Percentiles rank a stretch among this genome's conserved stretches.
These are phyloP conservation scores for Lactarius evosmus DNA, from an alignment of 768 basidiomycete species.

Conservation along the genomic window DNA sequence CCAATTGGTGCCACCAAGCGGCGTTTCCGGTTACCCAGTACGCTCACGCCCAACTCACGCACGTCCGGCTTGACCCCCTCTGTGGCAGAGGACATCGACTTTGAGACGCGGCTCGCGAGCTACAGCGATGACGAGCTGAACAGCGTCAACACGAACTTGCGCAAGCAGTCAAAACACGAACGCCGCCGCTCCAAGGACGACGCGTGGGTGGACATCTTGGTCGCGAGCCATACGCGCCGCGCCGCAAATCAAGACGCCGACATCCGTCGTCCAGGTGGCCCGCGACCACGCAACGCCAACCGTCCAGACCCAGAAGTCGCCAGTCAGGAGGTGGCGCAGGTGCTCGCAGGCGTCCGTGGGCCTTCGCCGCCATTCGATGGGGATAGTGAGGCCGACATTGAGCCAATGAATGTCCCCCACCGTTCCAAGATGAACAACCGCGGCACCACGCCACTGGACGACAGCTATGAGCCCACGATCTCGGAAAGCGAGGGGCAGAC, in stretches of 20 bases:
- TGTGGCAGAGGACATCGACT: slow-evolving; percentile 80
- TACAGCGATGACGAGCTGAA: slow-evolving; percentile 46
- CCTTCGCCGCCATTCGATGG: slow-evolving; percentile 44
- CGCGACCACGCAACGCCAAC: slow-evolving; percentile 36
- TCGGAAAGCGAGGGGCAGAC: neutral
- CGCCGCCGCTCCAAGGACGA: slow-evolving; percentile 54
- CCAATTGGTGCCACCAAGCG: slow-evolving; percentile 40
- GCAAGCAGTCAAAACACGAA: slow-evolving; percentile 39
- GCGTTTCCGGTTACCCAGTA: slow-evolving; percentile 57
- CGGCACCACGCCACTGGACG: slow-evolving; percentile 4
- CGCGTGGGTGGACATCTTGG: slow-evolving; percentile 86
- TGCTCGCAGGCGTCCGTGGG: slow-evolving; percentile 53
- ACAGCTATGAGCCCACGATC: slow-evolving; percentile 13
- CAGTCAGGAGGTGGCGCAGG: slow-evolving; percentile 69
- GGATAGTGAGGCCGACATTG: slow-evolving; percentile 27
- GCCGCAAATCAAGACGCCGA: slow-evolving; percentile 57
- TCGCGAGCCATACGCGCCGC: slow-evolving; percentile 53
- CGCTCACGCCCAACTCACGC: slow-evolving; percentile 49
- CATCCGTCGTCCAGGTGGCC: slow-evolving; percentile 30
- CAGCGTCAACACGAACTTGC: slow-evolving; percentile 5
- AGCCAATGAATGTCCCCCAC: slow-evolving; percentile 28
- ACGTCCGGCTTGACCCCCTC: slow-evolving; percentile 56
- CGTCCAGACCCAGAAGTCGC: slow-evolving; percentile 66
- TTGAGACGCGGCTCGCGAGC: slow-evolving; percentile 75
- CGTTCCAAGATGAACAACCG: slow-evolving; percentile 15